phyloP scores from a whole-genome alignment of 192 early-diverging fungal genomes.

The Lobosporangium transversale region DNA sequence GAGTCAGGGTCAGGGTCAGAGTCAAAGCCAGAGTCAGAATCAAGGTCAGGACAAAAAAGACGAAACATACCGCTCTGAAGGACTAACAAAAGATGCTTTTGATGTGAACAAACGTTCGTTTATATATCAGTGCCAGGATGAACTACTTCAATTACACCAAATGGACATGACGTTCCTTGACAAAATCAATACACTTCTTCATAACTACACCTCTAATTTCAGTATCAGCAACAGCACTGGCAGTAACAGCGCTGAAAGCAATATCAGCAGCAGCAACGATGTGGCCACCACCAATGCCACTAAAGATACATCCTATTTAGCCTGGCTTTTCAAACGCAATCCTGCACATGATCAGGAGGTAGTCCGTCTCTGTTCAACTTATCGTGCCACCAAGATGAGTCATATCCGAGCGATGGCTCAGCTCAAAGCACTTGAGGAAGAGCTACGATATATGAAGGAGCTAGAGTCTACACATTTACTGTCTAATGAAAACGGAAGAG shows the following conservation, averaged over 20 bases:
- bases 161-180: slow-evolving; percentile 11
- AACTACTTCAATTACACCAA: slow-evolving; percentile 14
- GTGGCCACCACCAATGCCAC: not conserved
- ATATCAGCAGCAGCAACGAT: not conserved
- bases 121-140: slow-evolving; percentile 27
- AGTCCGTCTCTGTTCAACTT: slow-evolving; percentile 34
- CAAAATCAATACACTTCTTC: not conserved
- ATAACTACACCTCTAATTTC: not conserved
- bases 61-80: not conserved
- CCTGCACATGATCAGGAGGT: slow-evolving; percentile 28
- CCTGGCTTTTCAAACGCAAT: slow-evolving; percentile 17
- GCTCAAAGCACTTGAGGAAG: slow-evolving; percentile 33
- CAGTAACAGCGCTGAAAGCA: not conserved
- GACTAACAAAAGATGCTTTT: too few species aligned
- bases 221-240: not conserved
- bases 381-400: slow-evolving; percentile 51
- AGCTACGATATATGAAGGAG: slow-evolving; percentile 26
- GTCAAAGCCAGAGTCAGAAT: too few species aligned
- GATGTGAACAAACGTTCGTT: slow-evolving; percentile 9
- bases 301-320: not conserved
- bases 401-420: slow-evolving; percentile 44
- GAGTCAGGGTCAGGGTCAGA: too few species aligned
- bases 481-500: too few species aligned
- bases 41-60: too few species aligned
- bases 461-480: slow-evolving; percentile 18